Evolutionary conservation across 2,329 filamentous ascomycete species (phyloP).

Genomic region (Claviceps paspali): DNA sequence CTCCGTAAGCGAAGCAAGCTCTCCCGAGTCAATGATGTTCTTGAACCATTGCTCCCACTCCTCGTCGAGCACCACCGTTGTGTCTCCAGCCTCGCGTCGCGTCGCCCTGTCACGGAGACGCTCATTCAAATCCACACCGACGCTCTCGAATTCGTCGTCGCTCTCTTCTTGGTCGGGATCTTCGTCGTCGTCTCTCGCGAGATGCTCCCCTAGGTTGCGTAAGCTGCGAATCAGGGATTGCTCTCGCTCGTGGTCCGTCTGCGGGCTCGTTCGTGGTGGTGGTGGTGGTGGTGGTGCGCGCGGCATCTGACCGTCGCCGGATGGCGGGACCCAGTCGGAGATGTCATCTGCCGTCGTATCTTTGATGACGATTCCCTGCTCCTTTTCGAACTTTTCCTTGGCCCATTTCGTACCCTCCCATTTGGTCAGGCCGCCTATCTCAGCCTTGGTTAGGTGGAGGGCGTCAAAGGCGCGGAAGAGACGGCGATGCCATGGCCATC

Average conservation of each 20-base stretch:
- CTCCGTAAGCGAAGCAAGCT: slow-evolving; percentile 32
- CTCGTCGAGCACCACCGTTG: slow-evolving; percentile 45
- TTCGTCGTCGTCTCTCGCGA: slow-evolving; percentile 4
- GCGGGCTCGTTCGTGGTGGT: not conserved
- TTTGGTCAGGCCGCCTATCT: slow-evolving; percentile 58
- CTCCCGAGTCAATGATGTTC: slow-evolving; percentile 45
- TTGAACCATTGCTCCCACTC: slow-evolving; percentile 66
- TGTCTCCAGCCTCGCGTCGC: slow-evolving; percentile 44
- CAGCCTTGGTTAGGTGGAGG: slow-evolving; percentile 50
- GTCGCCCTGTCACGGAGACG: slow-evolving; percentile 50
- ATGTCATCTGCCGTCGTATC: slow-evolving; percentile 62
- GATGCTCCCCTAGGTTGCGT: slow-evolving; percentile 6
- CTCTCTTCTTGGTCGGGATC: slow-evolving; percentile 6
- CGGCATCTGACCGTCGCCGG: not conserved
- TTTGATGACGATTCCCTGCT: slow-evolving; percentile 52
- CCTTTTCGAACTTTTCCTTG: slow-evolving; percentile 62
- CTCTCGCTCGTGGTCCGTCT: slow-evolving; percentile 7
- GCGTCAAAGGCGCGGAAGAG: slow-evolving; percentile 63
- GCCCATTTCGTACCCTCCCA: slow-evolving; percentile 80
- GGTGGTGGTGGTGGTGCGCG: too few species aligned
- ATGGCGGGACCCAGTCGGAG: slow-evolving; percentile 33
- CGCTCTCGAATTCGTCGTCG: slow-evolving; percentile 28
- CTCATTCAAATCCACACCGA: slow-evolving; percentile 48
- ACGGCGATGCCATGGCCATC: slow-evolving; percentile 61
- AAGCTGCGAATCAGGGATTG: slow-evolving; percentile 7